Percentiles rank a stretch among this genome's conserved stretches.
phyloP scores from a whole-genome alignment of 768 basidiomycete species.

The Podaxis pistillaris region DNA sequence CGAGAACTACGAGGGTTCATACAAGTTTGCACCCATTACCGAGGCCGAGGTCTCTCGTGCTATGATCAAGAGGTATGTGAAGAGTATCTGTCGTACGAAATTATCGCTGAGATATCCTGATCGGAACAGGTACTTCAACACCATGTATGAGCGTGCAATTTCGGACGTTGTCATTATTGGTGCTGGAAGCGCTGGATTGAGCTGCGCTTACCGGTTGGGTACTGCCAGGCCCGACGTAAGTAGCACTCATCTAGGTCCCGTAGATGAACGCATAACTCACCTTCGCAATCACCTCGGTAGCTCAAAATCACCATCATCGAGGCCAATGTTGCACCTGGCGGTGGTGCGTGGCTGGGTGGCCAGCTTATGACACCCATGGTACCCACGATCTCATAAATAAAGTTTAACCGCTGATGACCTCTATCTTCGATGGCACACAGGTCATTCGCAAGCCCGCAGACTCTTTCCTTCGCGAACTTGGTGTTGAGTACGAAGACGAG shows the following conservation, averaged over 20 bases:
- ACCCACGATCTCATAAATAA: neutral
- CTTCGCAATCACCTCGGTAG: slow-evolving; percentile 19
- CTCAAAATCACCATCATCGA: slow-evolving; percentile 62
- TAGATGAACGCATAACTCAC: neutral
- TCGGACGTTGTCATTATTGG: slow-evolving; percentile 80
- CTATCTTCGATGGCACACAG: slow-evolving; percentile 30
- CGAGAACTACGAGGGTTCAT: slow-evolving; percentile 62
- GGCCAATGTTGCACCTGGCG: slow-evolving; percentile 77
- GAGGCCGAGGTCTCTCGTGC: slow-evolving; percentile 76
- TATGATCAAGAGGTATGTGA: slow-evolving; percentile 66
- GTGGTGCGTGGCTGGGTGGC: slow-evolving; percentile 77
- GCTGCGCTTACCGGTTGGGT: slow-evolving; percentile 73
- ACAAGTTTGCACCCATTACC: slow-evolving; percentile 70
- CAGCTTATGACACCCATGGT: slow-evolving; percentile 83
- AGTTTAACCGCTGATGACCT: neutral
- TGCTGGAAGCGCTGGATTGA: slow-evolving; percentile 67
- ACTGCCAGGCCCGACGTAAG: slow-evolving; percentile 62
- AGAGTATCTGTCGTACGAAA: neutral
- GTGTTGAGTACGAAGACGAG: slow-evolving; percentile 76
- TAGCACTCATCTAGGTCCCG: slow-evolving; percentile 1
- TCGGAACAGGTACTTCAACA: slow-evolving; percentile 60
- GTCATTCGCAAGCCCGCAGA: slow-evolving; percentile 79
- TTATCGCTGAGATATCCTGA: neutral
- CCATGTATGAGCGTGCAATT: slow-evolving; percentile 70
- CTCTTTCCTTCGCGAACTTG: slow-evolving; percentile 65